Base-by-base conservation (phyloP, 176 grass and related monocot genomes). In the Rhynchospora pubera region DNA sequence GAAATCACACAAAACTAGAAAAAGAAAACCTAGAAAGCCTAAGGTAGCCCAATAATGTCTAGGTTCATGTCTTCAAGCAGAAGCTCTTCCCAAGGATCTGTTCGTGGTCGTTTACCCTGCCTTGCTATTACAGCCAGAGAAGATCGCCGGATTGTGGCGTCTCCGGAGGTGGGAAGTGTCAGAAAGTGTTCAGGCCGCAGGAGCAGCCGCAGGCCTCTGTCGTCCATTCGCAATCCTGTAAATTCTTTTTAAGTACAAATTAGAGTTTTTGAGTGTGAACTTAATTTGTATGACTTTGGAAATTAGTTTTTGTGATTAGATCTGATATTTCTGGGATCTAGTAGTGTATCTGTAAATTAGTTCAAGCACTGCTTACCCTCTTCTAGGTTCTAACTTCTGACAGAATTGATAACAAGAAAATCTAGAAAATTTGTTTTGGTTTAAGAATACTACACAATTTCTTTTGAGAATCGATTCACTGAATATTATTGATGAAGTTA, bases 31-130 rank as follows among this genome's bases (percentile, higher is more conserved):
- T 65, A 34, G 65, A 66, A 82, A 81, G 39, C 22, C 57, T 15
- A 32, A 71, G 18, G 28, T 59, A 16, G 53, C 16, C 11, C 19
- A 19, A 71, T 22, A 76, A 76, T 76, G 72, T 52, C 72, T 30
- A 55, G 72, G 9, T 66, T 82, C 79, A 53, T 82, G 72, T 55
- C 79, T 82, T 82, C 79, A 2, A 48, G 59, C 44, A 82, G 62
- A 16, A 62, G 58, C 58, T 13, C 79, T 19, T 43, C 44, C 62
- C 62, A 61, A 43, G 79, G 53, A 11, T 82, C 61, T 50, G 4
- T 51, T n/a, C n/a, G 42, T 50, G 61, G 43, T 52, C 43, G 62
- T 64, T 10, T 46, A 22, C 59, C 39, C 5, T 24, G 62, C 19
- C 22, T 82, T 57, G 58, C 57, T 14, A 45, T 61, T 18, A 5